phyloP scores from a whole-genome alignment of 345 rosid genomes.

The Pistacia integerrima region DNA sequence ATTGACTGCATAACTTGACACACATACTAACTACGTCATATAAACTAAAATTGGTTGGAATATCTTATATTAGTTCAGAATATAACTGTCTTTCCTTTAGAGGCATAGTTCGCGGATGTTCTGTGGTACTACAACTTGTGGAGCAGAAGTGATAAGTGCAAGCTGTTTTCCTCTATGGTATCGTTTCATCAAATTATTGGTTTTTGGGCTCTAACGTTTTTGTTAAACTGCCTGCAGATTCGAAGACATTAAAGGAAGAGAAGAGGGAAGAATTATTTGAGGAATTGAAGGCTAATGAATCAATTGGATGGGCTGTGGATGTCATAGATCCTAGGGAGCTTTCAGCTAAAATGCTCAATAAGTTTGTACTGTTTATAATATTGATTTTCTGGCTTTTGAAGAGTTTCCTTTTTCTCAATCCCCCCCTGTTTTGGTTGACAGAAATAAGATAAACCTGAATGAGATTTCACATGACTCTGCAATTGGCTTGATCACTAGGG shows the following conservation, averaged over 20 bases:
- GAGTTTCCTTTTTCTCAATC: slow-evolving; percentile 7
- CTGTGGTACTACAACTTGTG: background rate
- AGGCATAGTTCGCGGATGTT: background rate
- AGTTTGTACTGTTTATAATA: slow-evolving; percentile 41
- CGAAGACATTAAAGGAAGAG: slow-evolving; percentile 94
- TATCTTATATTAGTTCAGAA: no score
- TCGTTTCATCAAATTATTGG: background rate
- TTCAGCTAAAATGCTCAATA: slow-evolving; percentile 88
- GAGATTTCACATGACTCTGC: slow-evolving; percentile 96
- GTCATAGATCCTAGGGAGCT: slow-evolving; percentile 93
- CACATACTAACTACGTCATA: background rate
- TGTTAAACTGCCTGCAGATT: slow-evolving; percentile 47
- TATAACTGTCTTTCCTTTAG: background rate
- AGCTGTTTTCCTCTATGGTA: background rate
- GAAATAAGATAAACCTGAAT: slow-evolving; percentile 82
- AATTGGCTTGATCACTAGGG: slow-evolving; percentile 71
- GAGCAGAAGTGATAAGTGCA: background rate
- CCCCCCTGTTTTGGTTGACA: slow-evolving; percentile 27
- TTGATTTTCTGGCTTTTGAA: background rate
- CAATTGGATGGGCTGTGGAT: slow-evolving; percentile 95
- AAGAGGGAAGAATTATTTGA: slow-evolving; percentile 89
- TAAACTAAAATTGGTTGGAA: background rate
- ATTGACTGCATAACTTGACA: background rate
- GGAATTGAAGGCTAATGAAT: slow-evolving; percentile 63
- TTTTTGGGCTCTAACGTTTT: background rate